Percentiles rank a stretch among this genome's conserved stretches.
phyloP scores from a whole-genome alignment of 1,284 basidiomycete species.

The Heterobasidion annosum region DNA sequence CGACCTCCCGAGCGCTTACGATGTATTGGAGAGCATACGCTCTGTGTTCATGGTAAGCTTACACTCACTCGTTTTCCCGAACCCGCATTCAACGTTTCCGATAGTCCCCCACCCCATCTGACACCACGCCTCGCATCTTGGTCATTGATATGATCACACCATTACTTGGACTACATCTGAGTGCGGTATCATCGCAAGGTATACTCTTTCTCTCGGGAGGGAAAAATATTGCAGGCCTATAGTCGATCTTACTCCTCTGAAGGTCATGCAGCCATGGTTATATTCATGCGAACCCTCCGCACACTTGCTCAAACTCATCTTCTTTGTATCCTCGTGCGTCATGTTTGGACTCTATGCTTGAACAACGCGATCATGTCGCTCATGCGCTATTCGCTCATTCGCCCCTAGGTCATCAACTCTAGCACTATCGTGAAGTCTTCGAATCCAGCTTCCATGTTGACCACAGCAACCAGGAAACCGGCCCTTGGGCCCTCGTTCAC shows the following conservation, averaged over 20 bases:
- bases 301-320: slow-evolving; percentile 34
- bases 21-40: slow-evolving; percentile 36
- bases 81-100: neutral
- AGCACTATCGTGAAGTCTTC: slow-evolving; percentile 24
- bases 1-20: slow-evolving; percentile 43
- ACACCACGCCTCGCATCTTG: slow-evolving; percentile 31
- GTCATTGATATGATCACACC: slow-evolving; percentile 61
- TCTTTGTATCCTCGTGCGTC: slow-evolving; percentile 43
- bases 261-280: slow-evolving; percentile 65
- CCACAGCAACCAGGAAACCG: slow-evolving; percentile 44
- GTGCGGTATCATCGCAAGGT: slow-evolving; percentile 57
- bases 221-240: neutral
- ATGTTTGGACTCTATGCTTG: slow-evolving; percentile 21
- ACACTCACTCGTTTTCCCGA: neutral
- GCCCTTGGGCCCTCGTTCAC: slow-evolving; percentile 68
- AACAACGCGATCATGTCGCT: neutral
- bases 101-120: neutral
- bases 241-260: neutral
- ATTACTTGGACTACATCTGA: slow-evolving; percentile 59
- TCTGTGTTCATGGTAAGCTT: slow-evolving; percentile 19
- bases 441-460: slow-evolving; percentile 29
- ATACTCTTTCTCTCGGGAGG: neutral
- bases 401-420: slow-evolving; percentile 34
- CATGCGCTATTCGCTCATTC: neutral
- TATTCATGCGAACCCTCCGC: slow-evolving; percentile 59